These are phyloP conservation scores for Tylopilus felleus DNA, from an alignment of 768 basidiomycete species.

Conservation along the genomic window DNA sequence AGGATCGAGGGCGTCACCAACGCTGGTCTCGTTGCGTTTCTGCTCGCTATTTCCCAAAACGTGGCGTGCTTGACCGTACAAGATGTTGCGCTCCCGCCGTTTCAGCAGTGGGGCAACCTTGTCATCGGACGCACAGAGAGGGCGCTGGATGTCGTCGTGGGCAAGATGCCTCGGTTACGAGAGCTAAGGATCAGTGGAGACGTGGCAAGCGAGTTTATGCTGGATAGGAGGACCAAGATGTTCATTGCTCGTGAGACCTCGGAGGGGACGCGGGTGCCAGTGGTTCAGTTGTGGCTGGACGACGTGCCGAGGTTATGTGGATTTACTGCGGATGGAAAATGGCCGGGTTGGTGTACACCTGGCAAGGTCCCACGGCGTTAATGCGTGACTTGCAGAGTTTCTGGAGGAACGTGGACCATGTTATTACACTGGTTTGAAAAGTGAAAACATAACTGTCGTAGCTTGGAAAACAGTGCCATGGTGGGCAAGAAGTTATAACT, in stretches of 20 bases:
- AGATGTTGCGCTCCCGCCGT: constrained; percentile 20
- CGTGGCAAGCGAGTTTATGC: constrained; percentile 25
- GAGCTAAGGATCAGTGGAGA: constrained; percentile 21
- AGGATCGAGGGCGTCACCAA: constrained; percentile 20
- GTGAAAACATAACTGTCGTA: neutral
- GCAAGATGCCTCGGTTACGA: constrained; percentile 17
- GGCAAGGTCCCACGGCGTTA: neutral
- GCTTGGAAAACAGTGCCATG: neutral
- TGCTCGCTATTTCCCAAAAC: constrained; percentile 10
- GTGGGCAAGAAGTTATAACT: neutral
- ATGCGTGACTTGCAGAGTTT: neutral
- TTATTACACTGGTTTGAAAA: neutral
- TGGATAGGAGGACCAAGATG: constrained; percentile 19
- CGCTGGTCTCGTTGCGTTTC: constrained; percentile 12
- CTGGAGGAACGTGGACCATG: neutral
- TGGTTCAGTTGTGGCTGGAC: constrained; percentile 19
- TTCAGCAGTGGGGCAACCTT: constrained; percentile 15
- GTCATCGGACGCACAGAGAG: constrained; percentile 18
- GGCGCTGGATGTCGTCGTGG: constrained; percentile 17
- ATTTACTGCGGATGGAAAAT: constrained; percentile 18
- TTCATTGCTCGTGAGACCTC: constrained; percentile 4
- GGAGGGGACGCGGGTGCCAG: constrained; percentile 3
- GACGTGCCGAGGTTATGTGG: constrained; percentile 22
- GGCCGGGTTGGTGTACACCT: constrained; percentile 23
- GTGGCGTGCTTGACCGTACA: constrained; percentile 13